Base-by-base conservation (phyloP, 768 basidiomycete genomes). In the Phanerodontia chrysosporium region DNA sequence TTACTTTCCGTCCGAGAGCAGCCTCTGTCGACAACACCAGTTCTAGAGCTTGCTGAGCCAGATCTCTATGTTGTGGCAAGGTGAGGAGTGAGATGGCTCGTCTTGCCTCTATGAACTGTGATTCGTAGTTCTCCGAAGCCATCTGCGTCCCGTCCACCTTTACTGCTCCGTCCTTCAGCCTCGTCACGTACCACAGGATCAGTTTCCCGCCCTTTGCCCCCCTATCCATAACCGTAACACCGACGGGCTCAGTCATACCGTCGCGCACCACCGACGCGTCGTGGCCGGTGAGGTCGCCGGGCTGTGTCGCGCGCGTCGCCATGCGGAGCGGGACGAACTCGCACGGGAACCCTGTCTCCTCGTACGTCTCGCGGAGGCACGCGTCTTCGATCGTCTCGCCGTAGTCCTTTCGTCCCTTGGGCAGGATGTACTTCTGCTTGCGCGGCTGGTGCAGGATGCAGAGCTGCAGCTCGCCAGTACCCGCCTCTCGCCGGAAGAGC, bases 261-360 rank as follows among this genome's bases (percentile, higher is more conserved):
- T 56, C 55, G n/a, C 59, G 46, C 3, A 56, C 42, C 13, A 28
- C 25, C 4, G 58, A 28, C 24, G 14, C 46, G 32, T 60, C 58
- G 35, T n/a, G 22, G 21, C 24, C 42, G 22, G 18, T 45, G 52
- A 53, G 35, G 21, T 52, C 53, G 46, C 80, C 78, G 0, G 80
- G 73, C 21, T 65, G 61, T 1, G 84, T 82, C 4, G 84, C 85
- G n/a, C 81, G 78, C 16, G 84, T 86, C 49, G 71, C 66, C 75
- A 86, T 78, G 48, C 71, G 73, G 49, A 76, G 70, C 1, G 82
- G 79, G 61, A 83, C 75, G 36, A 83, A 69, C 22, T 69, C 65
- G 67, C 85, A 86, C 3, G 69, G 70, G 63, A 82, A 87, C 5
- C 84, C 85, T 0, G 84, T 86, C 72, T 87, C 85, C 65, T 85